Conservation (phyloP, 306 rosid genomes). For the Citrullus amarus region DNA sequence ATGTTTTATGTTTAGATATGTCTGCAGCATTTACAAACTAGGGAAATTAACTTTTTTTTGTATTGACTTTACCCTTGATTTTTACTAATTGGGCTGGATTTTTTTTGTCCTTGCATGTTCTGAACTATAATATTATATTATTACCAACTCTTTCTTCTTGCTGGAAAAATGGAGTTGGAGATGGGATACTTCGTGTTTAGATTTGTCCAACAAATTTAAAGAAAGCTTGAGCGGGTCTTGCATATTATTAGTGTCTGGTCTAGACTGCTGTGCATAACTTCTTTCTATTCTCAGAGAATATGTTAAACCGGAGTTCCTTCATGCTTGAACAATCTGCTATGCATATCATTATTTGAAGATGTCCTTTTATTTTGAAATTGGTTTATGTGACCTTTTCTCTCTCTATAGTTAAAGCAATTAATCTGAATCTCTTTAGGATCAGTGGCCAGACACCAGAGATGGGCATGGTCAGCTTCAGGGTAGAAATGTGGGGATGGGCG, state of each 20-base stretch:
- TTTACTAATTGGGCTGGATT: neutral
- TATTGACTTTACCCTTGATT: neutral
- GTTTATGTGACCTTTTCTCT: constrained; percentile 15
- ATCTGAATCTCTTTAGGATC: constrained; percentile 43
- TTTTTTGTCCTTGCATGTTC: neutral
- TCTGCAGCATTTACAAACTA: neutral
- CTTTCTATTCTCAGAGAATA: neutral
- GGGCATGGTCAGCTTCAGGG: constrained; percentile 65
- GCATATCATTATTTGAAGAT: neutral
- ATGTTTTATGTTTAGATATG: neutral
- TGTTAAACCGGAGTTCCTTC: neutral
- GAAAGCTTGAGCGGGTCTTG: neutral
- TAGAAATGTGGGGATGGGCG: constrained; percentile 40
- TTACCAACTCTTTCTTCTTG: neutral
- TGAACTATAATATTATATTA: neutral
- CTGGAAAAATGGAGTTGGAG: neutral
- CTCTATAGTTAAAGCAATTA: constrained; percentile 14
- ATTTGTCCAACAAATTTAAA: neutral
- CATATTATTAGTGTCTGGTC: neutral
- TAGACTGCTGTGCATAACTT: neutral
- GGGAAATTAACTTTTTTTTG: neutral
- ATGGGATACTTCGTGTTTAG: neutral
- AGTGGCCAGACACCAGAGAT: constrained; percentile 50
- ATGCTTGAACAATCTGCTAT: neutral
- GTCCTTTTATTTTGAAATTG: constrained; percentile 8